Evolutionary conservation across 2,329 filamentous ascomycete genomes (phyloP).

Genomic region (Epichloe glyceriae): DNA sequence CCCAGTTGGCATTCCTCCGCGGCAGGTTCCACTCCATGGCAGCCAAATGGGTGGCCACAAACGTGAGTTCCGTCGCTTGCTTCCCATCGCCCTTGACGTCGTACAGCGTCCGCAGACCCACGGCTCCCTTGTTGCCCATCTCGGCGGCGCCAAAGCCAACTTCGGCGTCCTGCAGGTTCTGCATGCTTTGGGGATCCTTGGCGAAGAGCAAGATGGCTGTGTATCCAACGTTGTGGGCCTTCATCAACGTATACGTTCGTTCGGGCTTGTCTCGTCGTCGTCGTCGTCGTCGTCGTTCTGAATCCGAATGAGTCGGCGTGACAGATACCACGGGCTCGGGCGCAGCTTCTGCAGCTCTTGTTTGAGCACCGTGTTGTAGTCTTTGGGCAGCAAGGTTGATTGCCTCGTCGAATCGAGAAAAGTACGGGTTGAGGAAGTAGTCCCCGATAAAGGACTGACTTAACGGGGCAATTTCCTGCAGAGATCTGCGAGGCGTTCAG

Average conservation of each 20-base stretch:
- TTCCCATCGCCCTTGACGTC: conserved; percentile 13
- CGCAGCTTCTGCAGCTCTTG: not conserved
- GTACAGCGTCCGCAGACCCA: conserved; percentile 62
- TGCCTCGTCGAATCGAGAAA: conserved; percentile 56
- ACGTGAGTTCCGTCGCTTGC: conserved; percentile 55
- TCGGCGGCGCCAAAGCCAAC: conserved; percentile 75
- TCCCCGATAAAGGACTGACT: conserved; percentile 76
- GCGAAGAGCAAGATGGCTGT: conserved; percentile 82
- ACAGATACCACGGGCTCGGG: conserved; percentile 7
- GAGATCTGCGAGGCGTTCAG: conserved; percentile 37
- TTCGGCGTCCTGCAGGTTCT: conserved; percentile 60
- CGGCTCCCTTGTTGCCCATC: conserved; percentile 93
- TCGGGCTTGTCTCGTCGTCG: conserved; percentile 10
- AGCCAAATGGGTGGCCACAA: conserved; percentile 78
- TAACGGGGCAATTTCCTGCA: conserved; percentile 85
- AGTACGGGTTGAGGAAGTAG: conserved; percentile 64
- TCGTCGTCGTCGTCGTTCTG: not conserved
- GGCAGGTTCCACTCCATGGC: conserved; percentile 71
- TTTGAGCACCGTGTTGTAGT: conserved; percentile 11
- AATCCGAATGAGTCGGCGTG: conserved; percentile 2
- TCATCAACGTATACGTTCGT: conserved; percentile 53
- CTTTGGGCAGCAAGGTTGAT: conserved; percentile 53
- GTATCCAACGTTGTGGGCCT: conserved; percentile 70
- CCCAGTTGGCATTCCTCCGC: conserved; percentile 78
- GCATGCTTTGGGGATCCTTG: conserved; percentile 46